Evolutionary conservation across 1,139 yeast genomes (phyloP).

Genomic region (Hyphopichia fennica): DNA sequence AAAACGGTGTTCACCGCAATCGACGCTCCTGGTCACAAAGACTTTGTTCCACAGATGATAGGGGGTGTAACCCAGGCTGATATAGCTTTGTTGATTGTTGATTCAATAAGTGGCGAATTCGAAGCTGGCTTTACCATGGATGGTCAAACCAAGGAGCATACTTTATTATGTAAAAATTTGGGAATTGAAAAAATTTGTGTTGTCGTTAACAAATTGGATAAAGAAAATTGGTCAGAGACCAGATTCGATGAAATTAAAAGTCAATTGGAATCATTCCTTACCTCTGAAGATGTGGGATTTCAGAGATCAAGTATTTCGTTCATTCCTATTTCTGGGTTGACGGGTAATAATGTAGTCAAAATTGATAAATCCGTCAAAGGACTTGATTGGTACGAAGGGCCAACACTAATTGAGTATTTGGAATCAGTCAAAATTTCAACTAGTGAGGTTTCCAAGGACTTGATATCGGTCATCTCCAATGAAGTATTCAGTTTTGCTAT

Average conservation of each 20-base stretch:
- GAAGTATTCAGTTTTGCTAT: slow-evolving; percentile 52
- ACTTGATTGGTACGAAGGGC: slow-evolving; percentile 65
- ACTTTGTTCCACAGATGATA: slow-evolving; percentile 56
- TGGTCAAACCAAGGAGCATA: slow-evolving; percentile 96
- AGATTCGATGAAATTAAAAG: slow-evolving; percentile 63
- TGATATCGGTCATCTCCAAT: slow-evolving; percentile 9
- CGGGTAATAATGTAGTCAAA: slow-evolving; percentile 77
- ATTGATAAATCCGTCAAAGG: slow-evolving; percentile 27
- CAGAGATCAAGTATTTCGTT: slow-evolving; percentile 50
- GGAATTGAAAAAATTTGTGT: slow-evolving; percentile 79
- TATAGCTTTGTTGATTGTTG: slow-evolving; percentile 71
- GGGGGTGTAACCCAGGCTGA: slow-evolving; percentile 60
- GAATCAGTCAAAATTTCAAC: slow-evolving; percentile 34
- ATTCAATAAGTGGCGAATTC: slow-evolving; percentile 80
- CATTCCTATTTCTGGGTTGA: slow-evolving; percentile 84
- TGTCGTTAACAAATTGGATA: slow-evolving; percentile 88
- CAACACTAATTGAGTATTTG: slow-evolving; percentile 60
- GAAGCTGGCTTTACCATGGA: slow-evolving; percentile 83
- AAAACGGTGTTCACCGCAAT: slow-evolving; percentile 75
- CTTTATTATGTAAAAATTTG: slow-evolving; percentile 75
- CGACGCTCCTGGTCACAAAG: slow-evolving; percentile 80
- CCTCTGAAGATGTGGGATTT: slow-evolving; percentile 60
- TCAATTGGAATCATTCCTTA: slow-evolving; percentile 60
- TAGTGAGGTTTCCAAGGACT: slow-evolving; percentile 14
- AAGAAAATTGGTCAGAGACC: slow-evolving; percentile 63